These are phyloP conservation scores for Russula brevipes DNA, from an alignment of 768 basidiomycete genomes.

Conservation along the genomic window DNA sequence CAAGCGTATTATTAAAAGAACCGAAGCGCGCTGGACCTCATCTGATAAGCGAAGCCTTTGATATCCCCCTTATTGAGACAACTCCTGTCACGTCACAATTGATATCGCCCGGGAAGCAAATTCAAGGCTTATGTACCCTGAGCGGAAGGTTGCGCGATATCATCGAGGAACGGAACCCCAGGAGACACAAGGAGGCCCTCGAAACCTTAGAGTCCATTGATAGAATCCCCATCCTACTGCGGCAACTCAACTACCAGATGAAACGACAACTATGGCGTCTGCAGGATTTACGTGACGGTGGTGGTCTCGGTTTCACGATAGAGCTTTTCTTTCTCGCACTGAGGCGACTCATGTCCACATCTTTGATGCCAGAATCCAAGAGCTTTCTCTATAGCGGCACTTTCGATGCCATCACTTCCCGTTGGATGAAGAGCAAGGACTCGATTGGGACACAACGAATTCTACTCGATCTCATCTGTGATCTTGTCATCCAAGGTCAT, in stretches of 20 bases:
- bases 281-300: neutral
- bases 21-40: neutral
- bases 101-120: neutral
- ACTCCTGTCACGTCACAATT: neutral
- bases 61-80: neutral
- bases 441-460: conserved; percentile 17
- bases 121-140: neutral
- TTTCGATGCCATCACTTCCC: conserved; percentile 8
- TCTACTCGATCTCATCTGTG: conserved; percentile 29
- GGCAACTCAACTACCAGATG: neutral
- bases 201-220: neutral
- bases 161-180: neutral
- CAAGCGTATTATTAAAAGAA: neutral
- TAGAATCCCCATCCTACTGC: too few relatives aligned
- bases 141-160: neutral
- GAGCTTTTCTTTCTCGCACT: conserved; percentile 14
- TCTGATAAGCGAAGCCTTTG: neutral
- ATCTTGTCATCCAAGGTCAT: neutral
- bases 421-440: conserved; percentile 7
- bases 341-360: neutral
- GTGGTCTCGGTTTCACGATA: conserved; percentile 10
- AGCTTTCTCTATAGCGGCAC: conserved; percentile 7
- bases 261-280: conserved; percentile 2
- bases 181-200: neutral
- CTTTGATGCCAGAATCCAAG: neutral